Evolutionary conservation across 805 yeast species (phyloP).

Genomic region (Yamadazyma philogaea): DNA sequence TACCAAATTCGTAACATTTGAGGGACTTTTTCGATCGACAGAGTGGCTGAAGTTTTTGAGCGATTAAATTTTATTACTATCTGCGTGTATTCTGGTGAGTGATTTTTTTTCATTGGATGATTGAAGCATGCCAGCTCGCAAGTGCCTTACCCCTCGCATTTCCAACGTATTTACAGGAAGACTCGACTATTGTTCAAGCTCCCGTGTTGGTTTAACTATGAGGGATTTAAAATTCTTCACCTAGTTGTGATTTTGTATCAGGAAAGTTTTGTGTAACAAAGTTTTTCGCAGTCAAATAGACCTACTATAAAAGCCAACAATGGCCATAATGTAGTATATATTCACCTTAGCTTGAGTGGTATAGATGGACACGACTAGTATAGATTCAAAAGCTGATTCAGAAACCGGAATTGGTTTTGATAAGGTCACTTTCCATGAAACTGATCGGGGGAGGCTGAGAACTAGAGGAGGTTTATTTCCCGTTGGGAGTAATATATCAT

Average conservation of each 20-base stretch:
- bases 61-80: neutral
- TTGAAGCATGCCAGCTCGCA: neutral
- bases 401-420: slow-evolving; percentile 5
- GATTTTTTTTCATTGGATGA: slow-evolving; percentile 6
- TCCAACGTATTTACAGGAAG: neutral
- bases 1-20: neutral
- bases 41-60: slow-evolving; percentile 2
- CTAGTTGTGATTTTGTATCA: neutral
- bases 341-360: neutral
- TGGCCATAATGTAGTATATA: neutral
- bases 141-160: neutral
- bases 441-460: slow-evolving; percentile 4
- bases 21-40: neutral
- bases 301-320: slow-evolving; percentile 1
- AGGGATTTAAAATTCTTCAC: slow-evolving; percentile 1
- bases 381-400: neutral
- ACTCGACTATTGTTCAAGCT: neutral
- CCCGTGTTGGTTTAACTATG: neutral
- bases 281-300: slow-evolving; percentile 5
- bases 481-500: slow-evolving; percentile 7
- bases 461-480: slow-evolving; percentile 1
- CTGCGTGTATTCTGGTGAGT: slow-evolving; percentile 1
- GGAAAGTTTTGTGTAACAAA: neutral
- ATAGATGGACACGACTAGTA: neutral
- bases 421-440: slow-evolving; percentile 1